Conservation (phyloP, 2,329 filamentous ascomycete genomes). For the Colletotrichum karsti region DNA sequence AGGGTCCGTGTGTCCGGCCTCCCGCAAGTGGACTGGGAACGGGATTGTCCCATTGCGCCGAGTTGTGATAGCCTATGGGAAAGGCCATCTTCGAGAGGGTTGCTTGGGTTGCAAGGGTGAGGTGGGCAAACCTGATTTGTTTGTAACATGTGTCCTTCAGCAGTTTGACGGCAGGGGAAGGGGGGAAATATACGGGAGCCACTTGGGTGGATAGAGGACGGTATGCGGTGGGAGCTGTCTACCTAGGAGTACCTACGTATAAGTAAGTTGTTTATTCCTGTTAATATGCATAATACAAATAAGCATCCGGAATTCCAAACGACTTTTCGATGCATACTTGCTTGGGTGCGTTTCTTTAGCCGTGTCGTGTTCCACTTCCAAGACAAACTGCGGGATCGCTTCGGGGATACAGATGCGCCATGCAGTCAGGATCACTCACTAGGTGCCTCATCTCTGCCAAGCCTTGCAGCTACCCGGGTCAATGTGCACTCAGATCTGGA, state of each 20-base stretch:
- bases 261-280: not conserved
- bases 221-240: too few relatives aligned
- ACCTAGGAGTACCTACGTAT: too few relatives aligned
- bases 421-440: not conserved
- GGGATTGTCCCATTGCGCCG: not conserved
- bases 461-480: not conserved
- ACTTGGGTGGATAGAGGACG: not conserved
- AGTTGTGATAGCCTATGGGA: slow-evolving; percentile 5
- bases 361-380: not conserved
- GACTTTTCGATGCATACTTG: not conserved
- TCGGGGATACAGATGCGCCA: not conserved
- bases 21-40: slow-evolving; percentile 14
- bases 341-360: not conserved
- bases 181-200: not conserved
- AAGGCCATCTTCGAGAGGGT: not conserved
- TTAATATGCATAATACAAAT: too few relatives aligned
- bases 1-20: slow-evolving; percentile 23
- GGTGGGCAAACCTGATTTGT: slow-evolving; percentile 8
- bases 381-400: not conserved
- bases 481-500: not conserved
- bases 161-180: not conserved
- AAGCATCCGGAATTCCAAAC: too few relatives aligned
- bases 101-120: slow-evolving; percentile 11
- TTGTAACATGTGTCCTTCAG: slow-evolving; percentile 7
- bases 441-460: not conserved